These are phyloP conservation scores for Blastosporella zonata DNA, from an alignment of 1,284 basidiomycete species.

Conservation along the genomic window DNA sequence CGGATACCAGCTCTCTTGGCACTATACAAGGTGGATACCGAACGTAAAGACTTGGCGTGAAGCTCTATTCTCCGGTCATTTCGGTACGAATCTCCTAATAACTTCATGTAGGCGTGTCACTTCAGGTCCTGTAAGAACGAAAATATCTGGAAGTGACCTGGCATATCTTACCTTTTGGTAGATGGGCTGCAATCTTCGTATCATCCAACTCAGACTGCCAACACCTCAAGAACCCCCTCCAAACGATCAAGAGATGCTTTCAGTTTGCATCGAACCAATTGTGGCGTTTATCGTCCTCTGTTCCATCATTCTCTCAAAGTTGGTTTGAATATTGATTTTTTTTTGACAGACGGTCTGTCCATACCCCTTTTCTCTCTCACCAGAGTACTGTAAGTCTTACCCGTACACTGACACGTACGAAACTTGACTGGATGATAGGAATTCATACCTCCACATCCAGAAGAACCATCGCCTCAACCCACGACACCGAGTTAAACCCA, in stretches of 20 bases:
- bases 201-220: conserved; percentile 70
- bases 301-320: conserved; percentile 75
- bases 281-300: conserved; percentile 82
- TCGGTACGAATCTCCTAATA: conserved; percentile 45
- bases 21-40: conserved; percentile 76
- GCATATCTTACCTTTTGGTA: conserved; percentile 27
- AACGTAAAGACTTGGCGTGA: conserved; percentile 79
- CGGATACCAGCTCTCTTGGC: conserved; percentile 74
- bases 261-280: conserved; percentile 71
- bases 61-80: conserved; percentile 85
- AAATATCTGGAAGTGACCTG: conserved; percentile 38
- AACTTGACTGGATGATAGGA: not conserved
- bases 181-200: conserved; percentile 69
- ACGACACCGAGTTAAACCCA: no score
- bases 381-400: conserved; percentile 8
- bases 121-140: not conserved
- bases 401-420: not conserved
- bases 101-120: conserved; percentile 4
- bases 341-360: conserved; percentile 11
- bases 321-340: no score
- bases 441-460: not conserved
- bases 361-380: conserved; percentile 15
- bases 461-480: no score
- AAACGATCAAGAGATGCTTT: conserved; percentile 67
- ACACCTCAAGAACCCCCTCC: conserved; percentile 54